phyloP scores from a whole-genome alignment of 805 yeast genomes.

The Kodamaea jinghongensis region DNA sequence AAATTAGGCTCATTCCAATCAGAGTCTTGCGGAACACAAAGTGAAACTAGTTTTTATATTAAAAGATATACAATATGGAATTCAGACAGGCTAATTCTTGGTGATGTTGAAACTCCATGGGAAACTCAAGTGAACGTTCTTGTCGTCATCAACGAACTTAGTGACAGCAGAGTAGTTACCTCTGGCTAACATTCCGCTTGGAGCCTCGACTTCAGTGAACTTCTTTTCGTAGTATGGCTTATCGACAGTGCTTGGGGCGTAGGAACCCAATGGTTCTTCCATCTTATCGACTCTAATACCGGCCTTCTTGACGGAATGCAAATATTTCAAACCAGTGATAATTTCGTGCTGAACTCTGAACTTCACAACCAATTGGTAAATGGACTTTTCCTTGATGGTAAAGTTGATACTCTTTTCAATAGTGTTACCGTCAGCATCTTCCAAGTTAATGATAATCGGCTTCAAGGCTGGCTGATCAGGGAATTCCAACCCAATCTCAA shows the following conservation, averaged over 20 bases:
- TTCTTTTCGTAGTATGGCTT: slow-evolving; percentile 71
- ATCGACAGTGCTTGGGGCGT: slow-evolving; percentile 80
- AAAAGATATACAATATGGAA: too few relatives aligned
- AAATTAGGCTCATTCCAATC: too few relatives aligned
- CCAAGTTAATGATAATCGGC: slow-evolving; percentile 69
- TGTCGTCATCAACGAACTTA: slow-evolving; percentile 85
- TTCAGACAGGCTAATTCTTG: slow-evolving; percentile 36
- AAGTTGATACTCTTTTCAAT: slow-evolving; percentile 64
- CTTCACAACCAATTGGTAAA: slow-evolving; percentile 67
- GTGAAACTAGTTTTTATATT: too few relatives aligned
- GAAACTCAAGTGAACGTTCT: slow-evolving; percentile 63
- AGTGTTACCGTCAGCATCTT: slow-evolving; percentile 53
- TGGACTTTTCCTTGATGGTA: slow-evolving; percentile 73
- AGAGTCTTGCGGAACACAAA: too few relatives aligned
- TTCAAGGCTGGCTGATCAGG: slow-evolving; percentile 54
- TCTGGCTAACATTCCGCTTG: slow-evolving; percentile 84
- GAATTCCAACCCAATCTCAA: slow-evolving; percentile 69
- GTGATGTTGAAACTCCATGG: slow-evolving; percentile 87
- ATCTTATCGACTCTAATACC: slow-evolving; percentile 84
- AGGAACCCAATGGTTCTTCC: slow-evolving; percentile 87
- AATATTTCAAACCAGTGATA: slow-evolving; percentile 83
- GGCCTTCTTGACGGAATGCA: slow-evolving; percentile 80
- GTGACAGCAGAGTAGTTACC: slow-evolving; percentile 80
- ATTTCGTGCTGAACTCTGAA: slow-evolving; percentile 89
- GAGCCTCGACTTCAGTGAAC: slow-evolving; percentile 72